Percentiles rank a stretch among this genome's conserved stretches.
phyloP scores from a whole-genome alignment of 2,329 filamentous ascomycete genomes.

The Aspergillaceae sp. region DNA sequence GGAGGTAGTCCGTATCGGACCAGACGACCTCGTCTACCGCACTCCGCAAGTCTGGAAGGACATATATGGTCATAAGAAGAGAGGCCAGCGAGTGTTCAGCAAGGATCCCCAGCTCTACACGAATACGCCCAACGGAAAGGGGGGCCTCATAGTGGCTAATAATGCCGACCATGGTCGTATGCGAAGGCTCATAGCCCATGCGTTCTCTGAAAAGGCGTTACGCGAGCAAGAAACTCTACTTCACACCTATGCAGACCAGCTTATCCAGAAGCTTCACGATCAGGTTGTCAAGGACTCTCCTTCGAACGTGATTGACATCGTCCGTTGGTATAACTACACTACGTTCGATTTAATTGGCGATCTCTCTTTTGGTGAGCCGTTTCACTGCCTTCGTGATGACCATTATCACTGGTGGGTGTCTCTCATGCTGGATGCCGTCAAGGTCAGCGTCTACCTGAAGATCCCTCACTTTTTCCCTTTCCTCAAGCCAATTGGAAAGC shows the following conservation, averaged over 20 bases:
- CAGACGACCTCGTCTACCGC: slow-evolving; percentile 31
- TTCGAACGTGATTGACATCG: slow-evolving; percentile 9
- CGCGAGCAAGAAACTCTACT: slow-evolving; percentile 26
- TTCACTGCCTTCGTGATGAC: slow-evolving; percentile 20
- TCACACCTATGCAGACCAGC: slow-evolving; percentile 20
- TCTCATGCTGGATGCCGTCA: slow-evolving; percentile 18
- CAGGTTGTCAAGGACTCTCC: slow-evolving; percentile 1
- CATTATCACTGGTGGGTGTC: slow-evolving; percentile 23
- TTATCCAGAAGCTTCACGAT: slow-evolving; percentile 14
- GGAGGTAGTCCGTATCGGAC: slow-evolving; percentile 31
- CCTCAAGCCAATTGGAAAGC: slow-evolving; percentile 5
- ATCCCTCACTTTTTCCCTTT: slow-evolving; percentile 14
- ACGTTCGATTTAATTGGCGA: slow-evolving; percentile 31
- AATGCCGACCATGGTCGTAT: slow-evolving; percentile 21
- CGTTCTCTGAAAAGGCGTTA: slow-evolving; percentile 29
- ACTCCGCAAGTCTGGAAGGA: slow-evolving; percentile 23
- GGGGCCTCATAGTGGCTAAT: slow-evolving; percentile 20
- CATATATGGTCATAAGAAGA: slow-evolving; percentile 27
- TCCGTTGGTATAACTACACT: slow-evolving; percentile 17
- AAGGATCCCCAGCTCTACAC: slow-evolving; percentile 18
- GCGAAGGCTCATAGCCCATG: slow-evolving; percentile 25
- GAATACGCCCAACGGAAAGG: slow-evolving; percentile 12
- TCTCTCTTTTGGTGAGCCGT: slow-evolving; percentile 25
- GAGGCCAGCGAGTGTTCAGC: slow-evolving; percentile 13
- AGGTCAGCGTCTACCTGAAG: slow-evolving; percentile 14